phyloP scores from a whole-genome alignment of 2,329 filamentous ascomycete genomes.

The Pseudogymnoascus sp. region DNA sequence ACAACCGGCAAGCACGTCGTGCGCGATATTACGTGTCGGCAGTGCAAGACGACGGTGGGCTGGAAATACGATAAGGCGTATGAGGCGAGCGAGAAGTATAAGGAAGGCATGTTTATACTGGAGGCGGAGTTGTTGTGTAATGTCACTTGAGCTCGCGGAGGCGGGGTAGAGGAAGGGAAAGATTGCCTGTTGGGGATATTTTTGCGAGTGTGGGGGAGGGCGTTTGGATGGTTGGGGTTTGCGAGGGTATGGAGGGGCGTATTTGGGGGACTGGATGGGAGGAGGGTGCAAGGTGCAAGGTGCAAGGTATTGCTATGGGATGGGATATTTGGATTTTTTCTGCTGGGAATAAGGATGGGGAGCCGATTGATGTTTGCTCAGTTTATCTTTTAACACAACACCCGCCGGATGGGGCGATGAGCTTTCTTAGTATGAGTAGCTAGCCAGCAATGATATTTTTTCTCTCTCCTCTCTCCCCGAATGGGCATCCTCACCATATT shows the following conservation, averaged over 20 bases:
- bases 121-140: conserved; percentile 83
- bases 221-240: background rate
- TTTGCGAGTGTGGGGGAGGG: background rate
- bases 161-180: background rate
- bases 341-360: background rate
- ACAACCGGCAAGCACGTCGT: conserved; percentile 93
- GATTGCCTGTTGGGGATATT: background rate
- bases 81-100: conserved; percentile 89
- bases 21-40: conserved; percentile 81
- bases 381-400: background rate
- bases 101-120: conserved; percentile 96
- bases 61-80: conserved; percentile 99
- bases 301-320: background rate
- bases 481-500: no score
- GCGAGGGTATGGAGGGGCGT: background rate
- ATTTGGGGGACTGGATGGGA: background rate
- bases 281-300: background rate
- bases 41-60: conserved; percentile 87
- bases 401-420: background rate
- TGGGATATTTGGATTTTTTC: background rate
- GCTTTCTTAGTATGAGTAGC: background rate
- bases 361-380: background rate
- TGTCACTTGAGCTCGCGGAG: conserved; percentile 42
- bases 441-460: background rate
- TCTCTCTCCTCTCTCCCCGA: background rate